Evolutionary conservation across 805 yeast genomes (phyloP), one percentile per base, ranked within the genome.

Genomic region (Teunomyces aglyptinius): DNA sequence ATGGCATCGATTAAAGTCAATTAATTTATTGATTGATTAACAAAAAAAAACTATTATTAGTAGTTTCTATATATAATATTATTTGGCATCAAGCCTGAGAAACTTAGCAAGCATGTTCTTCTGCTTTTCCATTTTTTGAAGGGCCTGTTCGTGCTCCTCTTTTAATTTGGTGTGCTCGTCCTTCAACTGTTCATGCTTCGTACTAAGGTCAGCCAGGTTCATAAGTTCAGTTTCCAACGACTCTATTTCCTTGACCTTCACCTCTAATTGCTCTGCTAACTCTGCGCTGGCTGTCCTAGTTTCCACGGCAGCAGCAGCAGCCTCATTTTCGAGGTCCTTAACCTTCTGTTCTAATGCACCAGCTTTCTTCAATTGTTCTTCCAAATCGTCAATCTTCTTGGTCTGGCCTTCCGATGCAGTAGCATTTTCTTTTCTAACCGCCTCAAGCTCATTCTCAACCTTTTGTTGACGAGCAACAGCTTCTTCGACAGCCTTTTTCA

Each of bases 261-360:
- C 16, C 22, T 33, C 36, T 19, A 33, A 33, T 19, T 33, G 36
- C n/a, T 33, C 36, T 11, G 36, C 22, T 27, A 38, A 38, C 13
- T 38, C 29, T 12, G 20, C 22, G 16, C 28, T 20, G 19, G 43
- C 33, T 6, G 28, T 15, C 5, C n/a, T 13, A 11, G 16, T 12
- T 31, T 39, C 43, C 34, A 5, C 7, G 16, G 15, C 16, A 6
- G 18, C 16, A 13, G 34, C 34, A 4, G 34, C 34, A 31, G 16
- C 18, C 41, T 44, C 43, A 7, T 36, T 13, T 16, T 48, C 50
- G 8, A 46, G 26, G 31, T 27, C 36, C 8, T 47, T 41, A 7
- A 32, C 31, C 15, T 29, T 26, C 13, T 28, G 19, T 13, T 35
- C 20, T 8, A 32, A 39, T 15, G 22, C 46, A 16, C 38, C 45